Evolutionary conservation across 2,329 filamentous ascomycete genomes (phyloP).

Genomic region (Plectosphaerella sp.): DNA sequence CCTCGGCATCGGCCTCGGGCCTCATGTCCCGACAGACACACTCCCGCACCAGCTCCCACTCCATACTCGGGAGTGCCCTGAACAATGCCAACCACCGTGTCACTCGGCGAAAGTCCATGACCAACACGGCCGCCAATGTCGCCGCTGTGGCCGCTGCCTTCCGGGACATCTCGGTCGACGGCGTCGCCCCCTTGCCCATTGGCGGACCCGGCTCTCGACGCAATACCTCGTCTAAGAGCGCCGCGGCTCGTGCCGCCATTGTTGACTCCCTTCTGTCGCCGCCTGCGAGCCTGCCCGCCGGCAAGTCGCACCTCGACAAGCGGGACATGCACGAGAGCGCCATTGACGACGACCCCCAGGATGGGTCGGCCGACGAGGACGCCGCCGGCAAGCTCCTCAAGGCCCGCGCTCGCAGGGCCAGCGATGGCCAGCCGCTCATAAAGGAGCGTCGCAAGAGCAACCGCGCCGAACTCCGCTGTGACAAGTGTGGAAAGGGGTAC

Average conservation of each 20-base stretch:
- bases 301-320: constrained; percentile 46
- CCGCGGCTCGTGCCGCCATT: constrained; percentile 46
- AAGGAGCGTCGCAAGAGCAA: constrained; percentile 80
- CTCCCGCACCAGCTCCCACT: constrained; percentile 73
- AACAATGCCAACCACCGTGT: constrained; percentile 75
- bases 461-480: constrained; percentile 85
- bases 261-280: constrained; percentile 58
- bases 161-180: constrained; percentile 61
- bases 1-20: constrained; percentile 52
- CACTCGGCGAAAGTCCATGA: constrained; percentile 90
- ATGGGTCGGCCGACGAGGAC: constrained; percentile 52
- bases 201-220: constrained; percentile 50
- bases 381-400: constrained; percentile 29
- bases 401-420: constrained; percentile 58
- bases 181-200: constrained; percentile 52
- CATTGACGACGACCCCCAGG: constrained; percentile 64
- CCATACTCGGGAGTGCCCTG: constrained; percentile 70
- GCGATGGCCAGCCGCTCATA: constrained; percentile 77
- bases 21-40: constrained; percentile 58
- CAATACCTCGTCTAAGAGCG: constrained; percentile 63
- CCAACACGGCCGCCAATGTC: constrained; percentile 66
- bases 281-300: constrained; percentile 63
- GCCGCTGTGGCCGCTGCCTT: constrained; percentile 71
- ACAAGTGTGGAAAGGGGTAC: constrained; percentile 98
- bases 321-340: constrained; percentile 54